Base-by-base conservation (phyloP, 208 protist species). In the Crithidia expoeki region DNA sequence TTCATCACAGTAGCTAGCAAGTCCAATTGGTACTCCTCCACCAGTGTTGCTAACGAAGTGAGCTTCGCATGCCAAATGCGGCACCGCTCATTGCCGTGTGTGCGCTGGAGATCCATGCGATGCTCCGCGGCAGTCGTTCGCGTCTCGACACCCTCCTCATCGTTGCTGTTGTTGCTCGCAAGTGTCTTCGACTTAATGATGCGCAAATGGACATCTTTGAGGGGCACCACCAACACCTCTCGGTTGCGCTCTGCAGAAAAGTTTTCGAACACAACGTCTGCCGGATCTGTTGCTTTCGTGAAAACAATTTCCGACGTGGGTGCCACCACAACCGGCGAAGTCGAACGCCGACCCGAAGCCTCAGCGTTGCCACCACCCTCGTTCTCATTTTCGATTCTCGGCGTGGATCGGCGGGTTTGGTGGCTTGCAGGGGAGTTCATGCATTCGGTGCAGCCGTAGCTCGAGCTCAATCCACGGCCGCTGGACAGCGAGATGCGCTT, bases 361-460 rank as follows among this genome's bases (percentile, higher is more conserved):
- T 6, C 32, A 14, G 4, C 53, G 4, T 19, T 25, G 34, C 38
- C 57, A 7, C 61, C 62, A 9, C 46, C 59, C 2, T 32, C 59
- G 14, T 73, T 69, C 19, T 64, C 51, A 19, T 68, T 64, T 44
- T 47, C 33, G 25, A 47, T 56, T n/a, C 23, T 59, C 7, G 68
- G 63, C 42, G 49, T 64, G 49, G 59, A 72, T 32, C 36, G 61
- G 63, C 63, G 55, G 2, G 63, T 21, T 11, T 42, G 42, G 6
- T 63, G 51, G 49, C 72, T 57, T 19, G 52, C 72, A 7, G 55
- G 63, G 4, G 58, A 50, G 28, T 42, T 72, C 46, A 50, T 61
- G 12, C 55, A 38, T 19, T 76, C 72, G 2, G 76, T 74, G 66
- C 67, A 81, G 36, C 76, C 76, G 57, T 68, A 70, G 61, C 76